phyloP scores from a whole-genome alignment of 768 basidiomycete genomes.

The Lentinula boryana region DNA sequence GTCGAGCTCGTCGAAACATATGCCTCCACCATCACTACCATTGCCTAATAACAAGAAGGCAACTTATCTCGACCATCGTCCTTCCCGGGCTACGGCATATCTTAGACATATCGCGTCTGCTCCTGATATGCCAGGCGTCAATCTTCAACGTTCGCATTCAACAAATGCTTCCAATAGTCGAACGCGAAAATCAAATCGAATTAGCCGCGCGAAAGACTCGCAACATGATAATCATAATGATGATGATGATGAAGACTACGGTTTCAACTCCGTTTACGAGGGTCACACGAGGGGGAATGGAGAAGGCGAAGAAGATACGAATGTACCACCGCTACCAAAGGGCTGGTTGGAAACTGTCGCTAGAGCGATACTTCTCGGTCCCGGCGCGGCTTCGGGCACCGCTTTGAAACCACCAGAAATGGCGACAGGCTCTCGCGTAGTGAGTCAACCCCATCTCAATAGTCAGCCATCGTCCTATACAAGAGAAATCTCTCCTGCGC shows the following conservation, averaged over 20 bases:
- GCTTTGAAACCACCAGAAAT: conserved; percentile 9
- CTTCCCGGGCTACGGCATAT: conserved; percentile 58
- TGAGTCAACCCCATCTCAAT: conserved; percentile 24
- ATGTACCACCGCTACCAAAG: conserved; percentile 48
- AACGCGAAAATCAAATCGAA: background rate
- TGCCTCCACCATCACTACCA: background rate
- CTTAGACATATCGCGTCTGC: conserved; percentile 71
- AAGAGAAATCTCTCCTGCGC: conserved; percentile 1
- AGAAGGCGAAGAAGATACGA: conserved; percentile 22
- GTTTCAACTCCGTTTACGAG: conserved; percentile 10
- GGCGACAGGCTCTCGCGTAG: conserved; percentile 31
- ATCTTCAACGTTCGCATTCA: conserved; percentile 25
- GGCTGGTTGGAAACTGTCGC: conserved; percentile 74
- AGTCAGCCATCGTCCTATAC: background rate
- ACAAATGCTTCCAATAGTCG: conserved; percentile 20
- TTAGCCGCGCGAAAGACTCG: background rate
- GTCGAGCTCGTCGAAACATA: background rate
- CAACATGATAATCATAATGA: conserved; percentile 14
- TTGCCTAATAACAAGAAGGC: conserved; percentile 11
- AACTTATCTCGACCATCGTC: conserved; percentile 28
- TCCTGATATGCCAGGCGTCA: conserved; percentile 27
- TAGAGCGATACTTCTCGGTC: conserved; percentile 54
- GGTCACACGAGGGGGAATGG: conserved; percentile 16
- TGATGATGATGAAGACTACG: conserved; percentile 15
- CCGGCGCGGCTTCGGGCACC: conserved; percentile 25